Percentiles rank a stretch among this genome's conserved stretches.
Evolutionary conservation across 2,329 filamentous ascomycete species (phyloP).

Genomic region (Venturia carpophila): DNA sequence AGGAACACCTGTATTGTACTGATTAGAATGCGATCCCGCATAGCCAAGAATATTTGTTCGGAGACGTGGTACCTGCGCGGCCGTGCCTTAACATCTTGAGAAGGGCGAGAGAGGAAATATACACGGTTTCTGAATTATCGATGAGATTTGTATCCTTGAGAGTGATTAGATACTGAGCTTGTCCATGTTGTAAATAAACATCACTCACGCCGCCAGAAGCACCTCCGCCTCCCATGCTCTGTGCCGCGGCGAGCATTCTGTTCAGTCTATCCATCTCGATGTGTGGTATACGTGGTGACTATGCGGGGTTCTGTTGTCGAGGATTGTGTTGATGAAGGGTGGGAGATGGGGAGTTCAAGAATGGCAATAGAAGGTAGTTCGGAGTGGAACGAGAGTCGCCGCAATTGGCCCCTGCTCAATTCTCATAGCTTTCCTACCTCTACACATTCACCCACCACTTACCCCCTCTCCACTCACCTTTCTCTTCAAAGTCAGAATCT

Average conservation of each 20-base stretch:
- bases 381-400: conserved; percentile 1
- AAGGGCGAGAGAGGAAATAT: conserved; percentile 94
- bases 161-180: conserved; percentile 6
- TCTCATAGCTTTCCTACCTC: not conserved
- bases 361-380: not conserved
- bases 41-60: conserved; percentile 32
- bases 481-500: conserved; percentile 1
- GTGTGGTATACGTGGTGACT: conserved; percentile 12
- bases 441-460: not conserved
- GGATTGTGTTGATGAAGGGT: not conserved
- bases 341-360: not conserved
- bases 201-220: conserved; percentile 25
- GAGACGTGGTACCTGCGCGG: conserved; percentile 53
- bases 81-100: conserved; percentile 99
- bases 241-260: conserved; percentile 72
- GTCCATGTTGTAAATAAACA: conserved; percentile 4
- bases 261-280: conserved; percentile 80
- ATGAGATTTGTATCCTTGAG: conserved; percentile 77
- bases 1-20: conserved; percentile 51
- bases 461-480: not conserved
- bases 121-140: conserved; percentile 98
- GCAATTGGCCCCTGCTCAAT: conserved; percentile 4
- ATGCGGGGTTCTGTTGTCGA: not conserved
- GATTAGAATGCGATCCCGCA: not conserved
- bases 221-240: conserved; percentile 50